These are phyloP conservation scores for Eucalyptus curtisii DNA, from an alignment of 345 rosid species.

Conservation along the genomic window DNA sequence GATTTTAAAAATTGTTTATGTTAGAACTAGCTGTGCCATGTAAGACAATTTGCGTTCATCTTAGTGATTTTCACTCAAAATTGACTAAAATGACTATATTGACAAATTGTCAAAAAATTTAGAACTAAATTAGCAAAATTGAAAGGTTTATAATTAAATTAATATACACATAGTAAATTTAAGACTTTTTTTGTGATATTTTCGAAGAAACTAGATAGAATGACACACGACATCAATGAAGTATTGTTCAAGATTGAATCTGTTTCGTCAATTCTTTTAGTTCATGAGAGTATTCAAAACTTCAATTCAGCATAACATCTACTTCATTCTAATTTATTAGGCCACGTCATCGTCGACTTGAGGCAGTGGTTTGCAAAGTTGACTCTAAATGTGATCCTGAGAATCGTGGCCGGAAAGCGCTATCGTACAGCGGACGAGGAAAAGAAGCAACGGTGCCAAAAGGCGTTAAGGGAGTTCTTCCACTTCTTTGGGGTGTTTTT, in stretches of 20 bases:
- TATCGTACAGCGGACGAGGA: slow-evolving; percentile 1
- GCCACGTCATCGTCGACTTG: slow-evolving; percentile 10
- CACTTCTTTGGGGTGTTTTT: not conserved
- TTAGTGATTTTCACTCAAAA: too few relatives aligned
- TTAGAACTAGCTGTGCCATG: too few relatives aligned
- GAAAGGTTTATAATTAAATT: too few relatives aligned
- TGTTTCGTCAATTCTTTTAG: not conserved
- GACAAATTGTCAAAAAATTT: too few relatives aligned
- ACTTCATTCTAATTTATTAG: not conserved
- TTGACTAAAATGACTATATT: too few relatives aligned
- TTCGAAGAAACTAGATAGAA: not conserved
- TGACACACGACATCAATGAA: not conserved
- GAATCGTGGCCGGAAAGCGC: slow-evolving; percentile 22
- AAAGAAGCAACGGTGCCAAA: not conserved
- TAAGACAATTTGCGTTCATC: too few relatives aligned
- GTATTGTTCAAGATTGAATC: not conserved
- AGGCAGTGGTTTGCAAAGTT: slow-evolving; percentile 12
- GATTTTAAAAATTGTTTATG: too few relatives aligned
- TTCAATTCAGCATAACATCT: not conserved
- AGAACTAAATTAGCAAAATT: too few relatives aligned
- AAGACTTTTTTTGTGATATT: too few relatives aligned
- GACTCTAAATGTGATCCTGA: slow-evolving; percentile 6
- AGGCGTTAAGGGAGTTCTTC: not conserved
- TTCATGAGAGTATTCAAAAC: not conserved
- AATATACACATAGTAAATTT: too few relatives aligned